These are phyloP conservation scores for Trichomonascaceae sp. DNA, from an alignment of 1,139 yeast species.

Conservation along the genomic window DNA sequence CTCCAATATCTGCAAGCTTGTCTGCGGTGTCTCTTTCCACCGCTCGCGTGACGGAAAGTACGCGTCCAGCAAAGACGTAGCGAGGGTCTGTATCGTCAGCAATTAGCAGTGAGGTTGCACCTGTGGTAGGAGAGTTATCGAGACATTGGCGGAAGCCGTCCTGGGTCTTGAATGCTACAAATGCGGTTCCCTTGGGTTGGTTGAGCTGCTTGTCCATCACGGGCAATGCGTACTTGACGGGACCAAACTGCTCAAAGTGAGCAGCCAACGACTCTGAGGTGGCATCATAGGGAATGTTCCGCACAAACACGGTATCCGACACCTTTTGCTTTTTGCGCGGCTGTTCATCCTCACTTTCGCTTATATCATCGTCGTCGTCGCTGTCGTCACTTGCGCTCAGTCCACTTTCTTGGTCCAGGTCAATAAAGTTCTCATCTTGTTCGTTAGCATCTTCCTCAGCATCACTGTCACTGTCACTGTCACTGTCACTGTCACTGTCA, in stretches of 20 bases:
- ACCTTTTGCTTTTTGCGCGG: slow-evolving; percentile 23
- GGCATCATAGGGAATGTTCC: slow-evolving; percentile 93
- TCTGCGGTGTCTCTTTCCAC: slow-evolving; percentile 83
- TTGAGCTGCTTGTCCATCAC: slow-evolving; percentile 81
- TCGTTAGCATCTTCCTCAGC: slow-evolving; percentile 17
- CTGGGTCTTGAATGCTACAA: slow-evolving; percentile 65
- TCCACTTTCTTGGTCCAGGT: slow-evolving; percentile 17
- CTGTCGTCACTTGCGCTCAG: too few species aligned
- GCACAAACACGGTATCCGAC: slow-evolving; percentile 46
- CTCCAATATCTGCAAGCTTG: slow-evolving; percentile 58
- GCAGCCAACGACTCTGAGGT: slow-evolving; percentile 62
- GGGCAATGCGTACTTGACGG: slow-evolving; percentile 84
- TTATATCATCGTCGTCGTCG: slow-evolving; percentile 24
- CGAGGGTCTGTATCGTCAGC: slow-evolving; percentile 86
- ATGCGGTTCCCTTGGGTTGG: slow-evolving; percentile 86
- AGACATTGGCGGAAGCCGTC: slow-evolving; percentile 58
- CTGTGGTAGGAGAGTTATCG: slow-evolving; percentile 63
- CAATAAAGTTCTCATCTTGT: slow-evolving; percentile 14
- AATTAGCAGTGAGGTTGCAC: slow-evolving; percentile 64
- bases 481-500: slow-evolving; percentile 16
- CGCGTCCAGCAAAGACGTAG: slow-evolving; percentile 88
- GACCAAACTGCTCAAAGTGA: slow-evolving; percentile 76
- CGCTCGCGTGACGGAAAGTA: slow-evolving; percentile 69
- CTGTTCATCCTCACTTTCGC: slow-evolving; percentile 24
- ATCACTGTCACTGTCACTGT: slow-evolving; percentile 13